phyloP scores from a whole-genome alignment of 1,284 basidiomycete species.

The Gymnopus androsaceus region DNA sequence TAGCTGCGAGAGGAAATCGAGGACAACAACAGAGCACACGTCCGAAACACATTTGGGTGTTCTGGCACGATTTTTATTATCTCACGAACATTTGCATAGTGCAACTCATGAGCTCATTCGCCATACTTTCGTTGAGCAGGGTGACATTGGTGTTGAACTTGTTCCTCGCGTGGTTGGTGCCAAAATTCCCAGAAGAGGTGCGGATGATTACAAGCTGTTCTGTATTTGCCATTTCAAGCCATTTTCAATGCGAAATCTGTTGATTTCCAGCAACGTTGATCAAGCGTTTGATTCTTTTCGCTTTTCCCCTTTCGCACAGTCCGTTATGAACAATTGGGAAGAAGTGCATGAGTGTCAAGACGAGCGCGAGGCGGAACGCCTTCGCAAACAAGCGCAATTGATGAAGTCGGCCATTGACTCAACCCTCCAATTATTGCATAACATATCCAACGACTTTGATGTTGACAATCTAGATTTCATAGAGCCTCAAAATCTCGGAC shows the following conservation, averaged over 20 bases:
- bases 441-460: too few species aligned
- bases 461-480: too few species aligned
- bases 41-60: background rate
- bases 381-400: constrained; percentile 8
- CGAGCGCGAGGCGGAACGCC: constrained; percentile 30
- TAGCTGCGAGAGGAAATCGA: background rate
- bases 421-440: too few species aligned
- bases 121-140: background rate
- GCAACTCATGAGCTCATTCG: background rate
- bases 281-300: background rate
- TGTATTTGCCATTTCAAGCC: constrained; percentile 29
- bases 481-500: too few species aligned
- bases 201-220: constrained; percentile 21
- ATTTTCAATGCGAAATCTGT: constrained; percentile 12
- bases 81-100: background rate
- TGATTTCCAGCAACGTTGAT: background rate
- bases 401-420: background rate
- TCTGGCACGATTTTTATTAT: background rate
- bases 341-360: constrained; percentile 35
- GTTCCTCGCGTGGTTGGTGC: constrained; percentile 25
- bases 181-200: constrained; percentile 23
- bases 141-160: background rate
- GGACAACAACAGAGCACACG: background rate
- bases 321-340: constrained; percentile 31
- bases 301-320: background rate